Base-by-base conservation (phyloP, 2,329 filamentous ascomycete genomes). In the Fusarium caatingaense region DNA sequence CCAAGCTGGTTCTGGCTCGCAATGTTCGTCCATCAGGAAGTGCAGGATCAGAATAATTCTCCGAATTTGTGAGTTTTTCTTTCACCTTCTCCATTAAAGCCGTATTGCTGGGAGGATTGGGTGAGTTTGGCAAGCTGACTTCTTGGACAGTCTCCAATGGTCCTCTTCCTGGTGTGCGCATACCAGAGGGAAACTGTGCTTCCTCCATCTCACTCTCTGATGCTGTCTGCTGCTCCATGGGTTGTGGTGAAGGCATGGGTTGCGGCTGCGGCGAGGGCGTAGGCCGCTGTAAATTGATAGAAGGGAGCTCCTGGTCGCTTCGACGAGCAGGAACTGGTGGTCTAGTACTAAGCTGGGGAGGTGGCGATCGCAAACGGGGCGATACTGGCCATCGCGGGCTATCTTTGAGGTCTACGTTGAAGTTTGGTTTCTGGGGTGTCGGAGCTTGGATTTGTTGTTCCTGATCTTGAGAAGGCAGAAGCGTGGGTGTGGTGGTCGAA, bases 71-170 rank as follows among this genome's bases (percentile, higher is more conserved):
- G 11, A 86, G 78, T 73, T 84, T 85, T 67, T 88, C 84, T 45
- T 83, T 83, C 25, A 84, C 80, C 78, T 83, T 87, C 60, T 88
- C 87, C 54, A 87, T 73, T 37, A 81, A 63, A 25, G 82, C 81
- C 18, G 82, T 79, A 63, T 85, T 83, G 64, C 82, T 74, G 32
- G 77, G 78, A 51, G 81, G 82, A 73, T 80, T 84, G 75, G 93
- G 92, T 2, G 92, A 92, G 51, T 89, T 90, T 45, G 91, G 89
- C 64, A 93, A 88, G 81, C 93, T 96, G 56, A 92, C 90, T 84
- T 98, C 95, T 78, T 97, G 92, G 18, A 98, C 95, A 0, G 96
- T 98, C 81, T 97, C 95, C 60, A 98, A 83, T 49, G 88, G 88
- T 50, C 90, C 89, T 55, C 86, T 84, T 34, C 84, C 86, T 23